phyloP scores from a whole-genome alignment of 345 rosid species.

The Brassica incana region DNA sequence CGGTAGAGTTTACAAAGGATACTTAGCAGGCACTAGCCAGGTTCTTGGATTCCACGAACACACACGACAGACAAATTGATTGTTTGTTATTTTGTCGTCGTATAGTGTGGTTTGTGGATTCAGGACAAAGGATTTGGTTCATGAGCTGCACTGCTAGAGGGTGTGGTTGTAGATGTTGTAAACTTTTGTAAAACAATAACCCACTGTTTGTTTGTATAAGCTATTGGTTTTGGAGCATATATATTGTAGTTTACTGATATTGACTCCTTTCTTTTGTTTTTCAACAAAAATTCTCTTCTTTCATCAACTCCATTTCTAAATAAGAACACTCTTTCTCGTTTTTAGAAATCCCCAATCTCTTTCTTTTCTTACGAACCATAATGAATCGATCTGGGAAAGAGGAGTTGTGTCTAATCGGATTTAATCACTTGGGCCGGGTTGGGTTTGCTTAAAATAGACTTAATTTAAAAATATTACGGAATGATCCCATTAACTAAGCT shows the following conservation, averaged over 20 bases:
- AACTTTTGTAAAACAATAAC: constrained; percentile 33
- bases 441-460: too few relatives aligned
- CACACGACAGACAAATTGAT: constrained; percentile 11
- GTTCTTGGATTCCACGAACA: constrained; percentile 41
- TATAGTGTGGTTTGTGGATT: constrained; percentile 24
- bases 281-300: background rate
- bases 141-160: constrained; percentile 7
- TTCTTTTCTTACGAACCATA: too few relatives aligned
- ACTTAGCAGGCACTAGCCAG: constrained; percentile 60
- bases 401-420: too few relatives aligned
- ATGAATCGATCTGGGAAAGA: too few relatives aligned
- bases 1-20: constrained; percentile 82
- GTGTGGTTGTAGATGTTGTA: constrained; percentile 33
- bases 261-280: background rate
- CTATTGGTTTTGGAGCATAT: constrained; percentile 4
- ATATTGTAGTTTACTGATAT: background rate
- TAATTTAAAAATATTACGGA: too few relatives aligned
- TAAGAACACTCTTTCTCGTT: background rate
- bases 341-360: background rate
- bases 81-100: constrained; percentile 23
- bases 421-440: too few relatives aligned
- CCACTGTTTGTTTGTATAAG: constrained; percentile 29
- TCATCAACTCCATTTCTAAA: background rate
- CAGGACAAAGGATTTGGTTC: constrained; percentile 31
- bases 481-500: too few relatives aligned